Conservation (phyloP, 257 asterid species). For the Salvia hispanica region DNA sequence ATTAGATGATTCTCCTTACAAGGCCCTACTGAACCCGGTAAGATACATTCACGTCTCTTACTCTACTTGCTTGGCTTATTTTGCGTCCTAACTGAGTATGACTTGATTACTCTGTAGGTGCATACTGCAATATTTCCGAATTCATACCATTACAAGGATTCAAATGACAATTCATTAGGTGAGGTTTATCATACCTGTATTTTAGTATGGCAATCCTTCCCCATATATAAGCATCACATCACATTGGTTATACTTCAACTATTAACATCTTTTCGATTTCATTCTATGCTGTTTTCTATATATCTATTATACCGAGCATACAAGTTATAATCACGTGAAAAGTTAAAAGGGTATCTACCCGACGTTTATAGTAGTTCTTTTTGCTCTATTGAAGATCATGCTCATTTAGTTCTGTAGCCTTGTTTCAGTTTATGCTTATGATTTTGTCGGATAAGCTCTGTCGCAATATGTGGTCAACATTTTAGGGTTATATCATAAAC, state of each 20-base stretch:
- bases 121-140: constrained; percentile 77
- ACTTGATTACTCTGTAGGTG: constrained; percentile 43
- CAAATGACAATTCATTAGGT: constrained; percentile 73
- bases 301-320: not conserved
- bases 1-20: constrained; percentile 96
- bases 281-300: not conserved
- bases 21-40: constrained; percentile 95
- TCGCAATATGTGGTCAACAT: not conserved
- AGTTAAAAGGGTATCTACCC: not conserved
- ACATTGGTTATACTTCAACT: not conserved
- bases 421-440: not conserved
- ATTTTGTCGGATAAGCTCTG: not conserved
- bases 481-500: constrained; percentile 15
- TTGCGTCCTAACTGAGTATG: constrained; percentile 24
- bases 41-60: constrained; percentile 25
- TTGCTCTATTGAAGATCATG: not conserved
- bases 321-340: not conserved
- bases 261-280: not conserved
- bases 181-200: constrained; percentile 23
- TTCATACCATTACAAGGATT: constrained; percentile 48
- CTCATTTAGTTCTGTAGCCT: not conserved
- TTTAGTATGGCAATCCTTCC: constrained; percentile 18
- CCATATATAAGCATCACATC: constrained; percentile 4
- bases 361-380: not conserved
- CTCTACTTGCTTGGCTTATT: constrained; percentile 6